Evolutionary conservation across 169 alveolate genomes (phyloP).

Genomic region (Perkinsus marinus): DNA sequence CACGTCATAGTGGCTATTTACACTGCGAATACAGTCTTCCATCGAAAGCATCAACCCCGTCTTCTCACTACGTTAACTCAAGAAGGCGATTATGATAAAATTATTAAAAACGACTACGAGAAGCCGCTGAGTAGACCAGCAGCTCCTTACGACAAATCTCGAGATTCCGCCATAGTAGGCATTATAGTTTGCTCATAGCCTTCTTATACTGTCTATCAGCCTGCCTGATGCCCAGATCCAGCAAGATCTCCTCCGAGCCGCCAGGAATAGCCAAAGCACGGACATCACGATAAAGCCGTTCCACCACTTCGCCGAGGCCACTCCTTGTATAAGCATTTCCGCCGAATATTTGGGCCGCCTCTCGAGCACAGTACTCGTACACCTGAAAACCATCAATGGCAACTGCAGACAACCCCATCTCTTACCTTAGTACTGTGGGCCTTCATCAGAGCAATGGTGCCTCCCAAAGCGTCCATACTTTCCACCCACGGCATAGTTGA

Average conservation of each 20-base stretch:
- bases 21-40: too few relatives aligned
- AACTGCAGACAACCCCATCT: neutral
- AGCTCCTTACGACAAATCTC: too few relatives aligned
- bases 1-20: too few relatives aligned
- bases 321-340: slow-evolving; percentile 27
- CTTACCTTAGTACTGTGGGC: slow-evolving; percentile 8
- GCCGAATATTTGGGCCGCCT: slow-evolving; percentile 26
- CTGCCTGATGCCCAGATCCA: slow-evolving; percentile 29
- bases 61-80: neutral
- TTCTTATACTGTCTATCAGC: slow-evolving; percentile 15
- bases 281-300: slow-evolving; percentile 27
- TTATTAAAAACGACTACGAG: neutral
- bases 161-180: too few relatives aligned
- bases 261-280: slow-evolving; percentile 31
- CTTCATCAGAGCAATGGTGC: slow-evolving; percentile 22
- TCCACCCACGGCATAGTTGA: neutral
- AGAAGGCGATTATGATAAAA: neutral
- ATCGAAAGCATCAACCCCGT: too few relatives aligned
- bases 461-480: slow-evolving; percentile 17
- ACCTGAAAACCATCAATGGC: neutral
- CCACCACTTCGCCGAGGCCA: slow-evolving; percentile 19
- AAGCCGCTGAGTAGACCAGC: neutral
- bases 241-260: slow-evolving; percentile 26
- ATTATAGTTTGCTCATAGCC: slow-evolving; percentile 5
- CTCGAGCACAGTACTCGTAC: slow-evolving; percentile 21